Percentiles rank a stretch among this genome's conserved stretches.
These are phyloP conservation scores for Trametes cinnabarina DNA, from an alignment of 768 basidiomycete genomes.

Conservation along the genomic window DNA sequence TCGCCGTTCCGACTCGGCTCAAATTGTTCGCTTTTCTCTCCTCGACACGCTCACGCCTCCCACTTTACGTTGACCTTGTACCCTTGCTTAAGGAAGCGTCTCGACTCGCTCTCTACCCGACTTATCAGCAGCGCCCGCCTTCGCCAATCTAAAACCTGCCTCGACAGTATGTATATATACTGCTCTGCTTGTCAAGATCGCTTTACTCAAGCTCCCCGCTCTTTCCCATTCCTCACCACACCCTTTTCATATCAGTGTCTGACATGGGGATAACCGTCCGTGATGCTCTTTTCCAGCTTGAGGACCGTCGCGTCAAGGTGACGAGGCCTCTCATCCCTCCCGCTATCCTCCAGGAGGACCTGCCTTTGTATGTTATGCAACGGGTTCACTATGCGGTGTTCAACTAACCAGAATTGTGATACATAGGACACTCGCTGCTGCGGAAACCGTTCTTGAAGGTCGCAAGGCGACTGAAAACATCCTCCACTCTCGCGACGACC, in stretches of 20 bases:
- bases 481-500: constrained; percentile 84
- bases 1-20: not conserved
- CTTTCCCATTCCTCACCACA: constrained; percentile 2
- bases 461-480: constrained; percentile 76
- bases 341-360: constrained; percentile 91
- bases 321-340: constrained; percentile 91
- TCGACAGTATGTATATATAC: constrained; percentile 17
- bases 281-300: constrained; percentile 76
- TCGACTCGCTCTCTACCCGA: no score
- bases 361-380: constrained; percentile 62
- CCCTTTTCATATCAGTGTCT: constrained; percentile 34
- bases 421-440: constrained; percentile 68
- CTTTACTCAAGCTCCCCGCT: not conserved
- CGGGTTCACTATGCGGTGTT: not conserved
- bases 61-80: not conserved
- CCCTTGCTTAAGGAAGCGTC: not conserved
- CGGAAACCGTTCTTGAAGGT: constrained; percentile 88
- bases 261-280: constrained; percentile 73
- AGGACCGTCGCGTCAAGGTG: constrained; percentile 83
- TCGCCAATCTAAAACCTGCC: not conserved
- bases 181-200: not conserved
- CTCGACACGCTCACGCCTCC: not conserved
- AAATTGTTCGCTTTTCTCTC: not conserved
- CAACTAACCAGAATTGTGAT: not conserved
- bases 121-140: not conserved